These are phyloP conservation scores for Vigna unguiculata DNA, from an alignment of 306 rosid species.

Conservation along the genomic window DNA sequence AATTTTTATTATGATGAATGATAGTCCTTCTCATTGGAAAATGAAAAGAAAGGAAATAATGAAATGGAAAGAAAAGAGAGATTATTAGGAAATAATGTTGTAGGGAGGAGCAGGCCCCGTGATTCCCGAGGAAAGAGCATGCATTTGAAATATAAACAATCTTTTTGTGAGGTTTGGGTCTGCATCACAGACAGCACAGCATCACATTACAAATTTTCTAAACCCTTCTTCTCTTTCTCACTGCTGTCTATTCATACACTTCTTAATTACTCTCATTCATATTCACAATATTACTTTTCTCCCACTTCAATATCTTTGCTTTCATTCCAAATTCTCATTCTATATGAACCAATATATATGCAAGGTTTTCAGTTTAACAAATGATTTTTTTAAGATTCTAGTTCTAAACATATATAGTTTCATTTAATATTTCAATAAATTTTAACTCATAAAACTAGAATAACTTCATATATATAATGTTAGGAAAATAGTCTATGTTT, in stretches of 20 bases:
- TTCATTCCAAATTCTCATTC: conserved; percentile 22
- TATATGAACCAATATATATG: no score
- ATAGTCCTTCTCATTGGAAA: conserved; percentile 6
- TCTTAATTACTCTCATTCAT: conserved; percentile 18
- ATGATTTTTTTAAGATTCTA: no score
- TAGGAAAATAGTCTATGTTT: no score
- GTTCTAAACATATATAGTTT: no score
- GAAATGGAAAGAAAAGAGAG: conserved; percentile 26
- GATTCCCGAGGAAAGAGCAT: conserved; percentile 62
- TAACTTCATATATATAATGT: no score
- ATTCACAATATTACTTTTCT: not conserved
- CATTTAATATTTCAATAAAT: no score
- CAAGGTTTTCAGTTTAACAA: no score
- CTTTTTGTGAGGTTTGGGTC: conserved; percentile 48
- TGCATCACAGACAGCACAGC: conserved; percentile 67
- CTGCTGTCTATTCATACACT: conserved; percentile 45
- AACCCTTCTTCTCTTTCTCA: conserved; percentile 4
- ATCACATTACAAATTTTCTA: conserved; percentile 43
- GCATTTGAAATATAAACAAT: conserved; percentile 44
- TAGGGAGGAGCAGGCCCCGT: conserved; percentile 69
- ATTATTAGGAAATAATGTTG: conserved; percentile 38
- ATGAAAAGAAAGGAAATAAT: conserved; percentile 3
- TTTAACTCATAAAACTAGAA: no score
- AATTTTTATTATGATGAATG: no score
- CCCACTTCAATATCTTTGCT: not conserved